These are phyloP conservation scores for Citeromyces hawaiiensis DNA, from an alignment of 1,139 yeast genomes.

Conservation along the genomic window DNA sequence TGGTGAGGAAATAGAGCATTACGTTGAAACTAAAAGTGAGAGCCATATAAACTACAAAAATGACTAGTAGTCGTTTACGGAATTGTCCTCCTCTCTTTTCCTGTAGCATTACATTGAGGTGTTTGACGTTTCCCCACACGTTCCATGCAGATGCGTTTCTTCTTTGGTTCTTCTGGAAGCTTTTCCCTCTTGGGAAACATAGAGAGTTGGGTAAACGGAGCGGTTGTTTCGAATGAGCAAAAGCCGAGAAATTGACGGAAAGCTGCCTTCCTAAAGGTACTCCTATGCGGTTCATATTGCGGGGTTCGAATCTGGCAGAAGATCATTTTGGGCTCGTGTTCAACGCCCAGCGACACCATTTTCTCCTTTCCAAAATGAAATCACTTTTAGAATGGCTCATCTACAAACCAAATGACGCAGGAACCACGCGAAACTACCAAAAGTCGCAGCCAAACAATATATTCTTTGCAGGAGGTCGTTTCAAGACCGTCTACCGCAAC, in stretches of 20 bases:
- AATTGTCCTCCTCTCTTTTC: slow-evolving; percentile 14
- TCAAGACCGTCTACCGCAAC: not conserved
- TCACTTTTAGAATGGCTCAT: slow-evolving; percentile 1
- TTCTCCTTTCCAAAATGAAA: not conserved
- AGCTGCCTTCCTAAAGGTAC: too few relatives aligned
- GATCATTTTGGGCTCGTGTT: too few relatives aligned
- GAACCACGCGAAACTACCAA: not conserved
- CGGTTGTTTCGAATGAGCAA: not conserved
- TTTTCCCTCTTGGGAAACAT: not conserved
- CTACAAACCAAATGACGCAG: not conserved
- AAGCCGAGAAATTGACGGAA: not conserved
- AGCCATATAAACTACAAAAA: slow-evolving; percentile 14
- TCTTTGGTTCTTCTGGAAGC: not conserved
- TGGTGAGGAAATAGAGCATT: slow-evolving; percentile 16
- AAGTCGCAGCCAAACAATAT: not conserved
- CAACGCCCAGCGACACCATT: not conserved
- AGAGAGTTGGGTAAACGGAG: not conserved
- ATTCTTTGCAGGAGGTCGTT: not conserved
- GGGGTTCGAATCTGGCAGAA: too few relatives aligned
- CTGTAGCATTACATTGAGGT: slow-evolving; percentile 12
- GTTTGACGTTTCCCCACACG: slow-evolving; percentile 15
- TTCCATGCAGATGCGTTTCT: slow-evolving; percentile 16
- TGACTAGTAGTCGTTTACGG: slow-evolving; percentile 13
- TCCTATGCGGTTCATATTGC: too few relatives aligned
- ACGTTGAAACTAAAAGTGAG: slow-evolving; percentile 16